Percentiles rank a stretch among this genome's conserved stretches.
phyloP scores from a whole-genome alignment of 2,329 filamentous ascomycete genomes.

The Leptographium procerum region DNA sequence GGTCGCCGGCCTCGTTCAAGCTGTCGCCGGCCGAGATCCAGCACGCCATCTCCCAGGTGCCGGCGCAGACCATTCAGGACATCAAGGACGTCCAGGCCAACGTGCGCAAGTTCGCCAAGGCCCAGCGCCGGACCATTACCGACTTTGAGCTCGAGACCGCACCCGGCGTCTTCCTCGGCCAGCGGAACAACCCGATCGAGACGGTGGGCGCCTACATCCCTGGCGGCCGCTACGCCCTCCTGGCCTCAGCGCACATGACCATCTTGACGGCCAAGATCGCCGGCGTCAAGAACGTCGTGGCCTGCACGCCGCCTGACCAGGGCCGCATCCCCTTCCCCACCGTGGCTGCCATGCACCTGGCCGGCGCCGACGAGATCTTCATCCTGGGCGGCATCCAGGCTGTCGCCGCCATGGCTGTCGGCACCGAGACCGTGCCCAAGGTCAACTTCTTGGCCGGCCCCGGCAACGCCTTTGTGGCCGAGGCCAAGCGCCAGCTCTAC shows the following conservation, averaged over 20 bases:
- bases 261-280: conserved; percentile 43
- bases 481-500: conserved; percentile 41
- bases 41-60: conserved; percentile 29
- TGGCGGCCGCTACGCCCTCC: conserved; percentile 39
- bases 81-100: conserved; percentile 34
- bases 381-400: conserved; percentile 42
- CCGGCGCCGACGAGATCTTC: conserved; percentile 38
- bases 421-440: conserved; percentile 43
- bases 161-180: conserved; percentile 38
- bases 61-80: conserved; percentile 28
- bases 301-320: conserved; percentile 38
- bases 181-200: conserved; percentile 36
- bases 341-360: conserved; percentile 36
- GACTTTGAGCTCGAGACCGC: conserved; percentile 41
- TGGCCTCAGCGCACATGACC: conserved; percentile 44
- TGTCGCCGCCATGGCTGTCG: conserved; percentile 49
- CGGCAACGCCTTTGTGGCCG: conserved; percentile 43
- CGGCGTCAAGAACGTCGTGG: conserved; percentile 37
- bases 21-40: conserved; percentile 33
- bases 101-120: conserved; percentile 35
- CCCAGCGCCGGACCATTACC: conserved; percentile 30
- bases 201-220: conserved; percentile 33
- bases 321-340: conserved; percentile 36
- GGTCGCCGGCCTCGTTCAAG: conserved; percentile 36
- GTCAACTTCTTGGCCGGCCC: conserved; percentile 44